phyloP scores from a whole-genome alignment of 2,329 filamentous ascomycete species.

The Pseudocercospora pini-densiflorae region DNA sequence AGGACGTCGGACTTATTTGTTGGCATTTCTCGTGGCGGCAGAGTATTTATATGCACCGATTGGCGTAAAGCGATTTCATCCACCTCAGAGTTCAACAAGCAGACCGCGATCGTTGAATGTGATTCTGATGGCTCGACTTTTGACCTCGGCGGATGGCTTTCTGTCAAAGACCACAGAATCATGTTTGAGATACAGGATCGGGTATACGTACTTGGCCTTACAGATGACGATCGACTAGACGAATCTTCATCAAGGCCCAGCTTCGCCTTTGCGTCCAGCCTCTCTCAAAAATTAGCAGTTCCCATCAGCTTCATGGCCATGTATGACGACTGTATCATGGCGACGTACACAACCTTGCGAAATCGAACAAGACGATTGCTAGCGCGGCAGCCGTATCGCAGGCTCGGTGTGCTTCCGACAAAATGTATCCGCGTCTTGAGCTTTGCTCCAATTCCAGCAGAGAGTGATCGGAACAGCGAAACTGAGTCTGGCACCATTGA shows the following conservation, averaged over 20 bases:
- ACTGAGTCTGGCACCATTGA: background rate
- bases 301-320: slow-evolving; percentile 55
- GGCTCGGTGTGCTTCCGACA: slow-evolving; percentile 44
- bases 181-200: slow-evolving; percentile 52
- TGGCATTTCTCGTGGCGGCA: slow-evolving; percentile 49
- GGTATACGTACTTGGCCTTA: slow-evolving; percentile 49
- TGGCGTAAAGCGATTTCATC: slow-evolving; percentile 42
- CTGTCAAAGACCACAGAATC: slow-evolving; percentile 47
- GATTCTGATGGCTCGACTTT: slow-evolving; percentile 47
- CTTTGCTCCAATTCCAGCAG: slow-evolving; percentile 38
- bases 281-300: slow-evolving; percentile 44
- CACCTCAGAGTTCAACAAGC: slow-evolving; percentile 32
- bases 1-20: slow-evolving; percentile 45
- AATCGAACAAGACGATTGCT: slow-evolving; percentile 21
- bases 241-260: slow-evolving; percentile 29
- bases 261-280: slow-evolving; percentile 39
- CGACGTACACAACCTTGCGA: slow-evolving; percentile 47
- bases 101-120: slow-evolving; percentile 47
- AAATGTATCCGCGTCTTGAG: slow-evolving; percentile 48
- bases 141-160: slow-evolving; percentile 54
- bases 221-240: slow-evolving; percentile 35
- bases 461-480: background rate
- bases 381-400: slow-evolving; percentile 14
- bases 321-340: slow-evolving; percentile 54
- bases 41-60: slow-evolving; percentile 50